Evolutionary conservation across 306 rosid species (phyloP).

Genomic region (Geum urbanum): DNA sequence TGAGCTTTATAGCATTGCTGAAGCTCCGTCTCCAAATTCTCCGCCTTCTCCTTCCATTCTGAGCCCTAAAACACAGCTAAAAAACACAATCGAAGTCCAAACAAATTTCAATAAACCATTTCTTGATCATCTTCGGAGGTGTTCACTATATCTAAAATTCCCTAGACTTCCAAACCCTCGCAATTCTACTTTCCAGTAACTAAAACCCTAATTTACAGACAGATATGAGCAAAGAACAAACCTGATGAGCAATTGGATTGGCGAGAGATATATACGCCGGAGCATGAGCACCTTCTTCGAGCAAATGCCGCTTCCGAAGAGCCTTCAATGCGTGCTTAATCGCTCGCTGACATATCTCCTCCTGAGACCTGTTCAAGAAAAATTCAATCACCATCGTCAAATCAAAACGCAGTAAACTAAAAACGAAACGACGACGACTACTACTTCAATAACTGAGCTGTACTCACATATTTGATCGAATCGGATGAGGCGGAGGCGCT

Average conservation of each 20-base stretch:
- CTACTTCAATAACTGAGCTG: background rate
- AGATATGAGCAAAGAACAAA: slow-evolving; percentile 11
- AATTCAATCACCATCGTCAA: background rate
- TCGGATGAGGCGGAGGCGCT: slow-evolving; percentile 11
- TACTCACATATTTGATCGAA: slow-evolving; percentile 29
- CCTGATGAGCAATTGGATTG: slow-evolving; percentile 67
- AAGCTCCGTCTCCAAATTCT: slow-evolving; percentile 74
- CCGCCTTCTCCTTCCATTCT: slow-evolving; percentile 96
- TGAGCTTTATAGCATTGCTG: slow-evolving; percentile 97
- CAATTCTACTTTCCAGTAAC: background rate
- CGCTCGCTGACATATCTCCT: slow-evolving; percentile 48
- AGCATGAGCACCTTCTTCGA: slow-evolving; percentile 96
- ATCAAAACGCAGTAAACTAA: background rate
- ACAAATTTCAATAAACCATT: too few species aligned
- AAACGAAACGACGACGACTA: background rate
- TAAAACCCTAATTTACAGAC: slow-evolving; percentile 12
- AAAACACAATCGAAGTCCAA: background rate
- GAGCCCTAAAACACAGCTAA: slow-evolving; percentile 56
- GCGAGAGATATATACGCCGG: slow-evolving; percentile 76
- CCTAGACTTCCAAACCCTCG: too few species aligned
- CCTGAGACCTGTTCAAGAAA: slow-evolving; percentile 39
- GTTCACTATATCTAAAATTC: background rate
- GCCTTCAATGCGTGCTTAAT: slow-evolving; percentile 78
- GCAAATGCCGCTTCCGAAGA: slow-evolving; percentile 76
- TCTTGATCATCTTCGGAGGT: too few species aligned